These are phyloP conservation scores for Coelastrella sp. DNA, from an alignment of 139 green algal genomes.

Conservation along the genomic window DNA sequence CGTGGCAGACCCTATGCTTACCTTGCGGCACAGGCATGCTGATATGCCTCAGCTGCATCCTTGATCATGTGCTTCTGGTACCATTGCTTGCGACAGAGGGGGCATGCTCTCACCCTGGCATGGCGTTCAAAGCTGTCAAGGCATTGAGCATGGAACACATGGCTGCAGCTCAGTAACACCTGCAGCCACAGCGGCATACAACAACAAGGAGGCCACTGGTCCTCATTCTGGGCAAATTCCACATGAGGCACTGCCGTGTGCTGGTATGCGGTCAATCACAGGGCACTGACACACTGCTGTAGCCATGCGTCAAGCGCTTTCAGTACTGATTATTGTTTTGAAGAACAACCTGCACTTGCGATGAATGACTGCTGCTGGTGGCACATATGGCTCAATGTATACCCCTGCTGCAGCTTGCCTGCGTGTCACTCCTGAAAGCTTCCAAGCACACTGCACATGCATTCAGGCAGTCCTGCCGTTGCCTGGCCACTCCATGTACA, in stretches of 20 bases:
- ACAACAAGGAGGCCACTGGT: background rate
- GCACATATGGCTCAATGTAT: background rate
- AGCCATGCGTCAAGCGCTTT: too few species aligned
- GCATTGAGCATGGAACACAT: slow-evolving; percentile 78
- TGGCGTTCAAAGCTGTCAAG: slow-evolving; percentile 73
- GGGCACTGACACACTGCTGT: too few species aligned
- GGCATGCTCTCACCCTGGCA: slow-evolving; percentile 60
- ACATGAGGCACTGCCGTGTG: too few species aligned
- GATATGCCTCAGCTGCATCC: slow-evolving; percentile 60
- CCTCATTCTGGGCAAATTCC: too few species aligned
- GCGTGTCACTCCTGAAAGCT: slow-evolving; percentile 7
- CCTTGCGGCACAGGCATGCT: slow-evolving; percentile 56
- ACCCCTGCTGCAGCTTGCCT: background rate
- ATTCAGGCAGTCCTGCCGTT: background rate
- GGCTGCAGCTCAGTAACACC: slow-evolving; percentile 74
- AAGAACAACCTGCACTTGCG: background rate
- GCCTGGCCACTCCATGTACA: slow-evolving; percentile 40
- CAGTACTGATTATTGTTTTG: background rate
- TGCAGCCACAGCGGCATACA: slow-evolving; percentile 30
- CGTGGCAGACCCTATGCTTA: background rate
- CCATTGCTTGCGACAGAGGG: slow-evolving; percentile 69
- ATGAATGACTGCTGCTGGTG: background rate
- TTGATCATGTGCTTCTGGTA: slow-evolving; percentile 75
- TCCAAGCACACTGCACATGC: slow-evolving; percentile 11
- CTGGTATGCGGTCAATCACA: too few species aligned